These are phyloP conservation scores for Moesziomyces globuligerus DNA, from an alignment of 1,284 basidiomycete genomes.

Conservation along the genomic window DNA sequence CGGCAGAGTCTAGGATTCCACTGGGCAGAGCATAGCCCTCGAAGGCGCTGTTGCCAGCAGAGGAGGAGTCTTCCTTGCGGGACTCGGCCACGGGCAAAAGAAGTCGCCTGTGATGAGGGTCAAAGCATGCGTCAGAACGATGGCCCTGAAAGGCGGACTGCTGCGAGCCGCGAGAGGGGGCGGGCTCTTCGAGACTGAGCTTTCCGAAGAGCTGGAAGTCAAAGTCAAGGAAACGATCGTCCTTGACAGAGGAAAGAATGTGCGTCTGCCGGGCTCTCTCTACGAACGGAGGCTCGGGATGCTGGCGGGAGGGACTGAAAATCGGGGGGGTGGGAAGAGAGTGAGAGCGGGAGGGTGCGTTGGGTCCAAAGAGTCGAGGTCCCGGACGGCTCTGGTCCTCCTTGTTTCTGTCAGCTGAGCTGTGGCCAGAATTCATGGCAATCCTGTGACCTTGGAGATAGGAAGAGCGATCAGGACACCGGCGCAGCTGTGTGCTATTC, in stretches of 20 bases:
- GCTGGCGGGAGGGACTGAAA: not conserved
- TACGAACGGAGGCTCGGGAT: not conserved
- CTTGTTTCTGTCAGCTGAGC: not conserved
- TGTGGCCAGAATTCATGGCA: not conserved
- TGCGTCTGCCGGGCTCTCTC: not conserved
- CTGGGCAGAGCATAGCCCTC: not conserved
- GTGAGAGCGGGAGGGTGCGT: no score
- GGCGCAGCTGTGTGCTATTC: no score
- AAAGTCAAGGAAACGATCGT: not conserved
- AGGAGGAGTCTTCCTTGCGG: not conserved
- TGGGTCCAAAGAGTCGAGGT: not conserved
- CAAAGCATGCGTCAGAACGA: no score
- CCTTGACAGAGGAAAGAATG: not conserved
- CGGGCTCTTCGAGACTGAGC: slow-evolving; percentile 1
- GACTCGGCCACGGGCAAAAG: not conserved
- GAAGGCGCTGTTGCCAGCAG: not conserved
- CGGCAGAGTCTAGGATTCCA: not conserved
- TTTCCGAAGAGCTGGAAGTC: not conserved
- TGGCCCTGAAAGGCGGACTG: no score
- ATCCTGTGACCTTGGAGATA: not conserved
- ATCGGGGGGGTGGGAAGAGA: not conserved
- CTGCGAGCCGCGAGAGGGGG: not conserved
- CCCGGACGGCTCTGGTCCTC: not conserved
- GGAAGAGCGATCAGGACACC: not conserved
- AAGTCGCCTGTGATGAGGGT: not conserved